Percentiles rank a stretch among this genome's conserved stretches.
Evolutionary conservation across 1,284 basidiomycete species (phyloP).

Genomic region (Lentinula novae-zelandiae): DNA sequence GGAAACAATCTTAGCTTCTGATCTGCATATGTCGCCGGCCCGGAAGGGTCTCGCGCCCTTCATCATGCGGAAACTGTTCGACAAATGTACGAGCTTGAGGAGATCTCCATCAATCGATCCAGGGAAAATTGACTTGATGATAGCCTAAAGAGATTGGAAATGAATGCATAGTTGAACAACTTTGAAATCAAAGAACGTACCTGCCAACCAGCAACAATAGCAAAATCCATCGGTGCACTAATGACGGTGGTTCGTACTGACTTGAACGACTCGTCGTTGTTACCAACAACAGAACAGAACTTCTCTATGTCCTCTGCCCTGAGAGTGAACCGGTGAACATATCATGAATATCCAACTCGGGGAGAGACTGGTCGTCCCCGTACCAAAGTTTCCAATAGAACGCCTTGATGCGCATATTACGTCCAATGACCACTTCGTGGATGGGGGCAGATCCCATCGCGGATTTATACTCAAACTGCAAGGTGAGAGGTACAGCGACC

Average conservation of each 20-base stretch:
- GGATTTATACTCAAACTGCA: constrained; percentile 87
- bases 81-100: constrained; percentile 93
- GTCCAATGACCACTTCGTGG: constrained; percentile 83
- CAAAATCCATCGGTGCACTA: constrained; percentile 96
- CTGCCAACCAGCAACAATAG: constrained; percentile 98
- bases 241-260: constrained; percentile 64
- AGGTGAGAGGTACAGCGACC: constrained; percentile 74
- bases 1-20: constrained; percentile 85
- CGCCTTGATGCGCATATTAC: constrained; percentile 91
- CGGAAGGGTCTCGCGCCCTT: constrained; percentile 74
- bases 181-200: constrained; percentile 38
- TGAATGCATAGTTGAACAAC: not conserved
- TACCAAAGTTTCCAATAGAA: constrained; percentile 99
- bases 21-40: constrained; percentile 88
- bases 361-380: constrained; percentile 76
- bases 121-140: constrained; percentile 98
- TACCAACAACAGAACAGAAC: constrained; percentile 94
- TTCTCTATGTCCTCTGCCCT: constrained; percentile 74
- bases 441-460: constrained; percentile 90
- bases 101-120: constrained; percentile 86
- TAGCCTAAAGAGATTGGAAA: constrained; percentile 54
- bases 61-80: constrained; percentile 92
- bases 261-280: constrained; percentile 91
- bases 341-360: constrained; percentile 72
- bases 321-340: constrained; percentile 80